Evolutionary conservation across 2,329 filamentous ascomycete species (phyloP).

Genomic region (Ophiostoma novo-ulmi): DNA sequence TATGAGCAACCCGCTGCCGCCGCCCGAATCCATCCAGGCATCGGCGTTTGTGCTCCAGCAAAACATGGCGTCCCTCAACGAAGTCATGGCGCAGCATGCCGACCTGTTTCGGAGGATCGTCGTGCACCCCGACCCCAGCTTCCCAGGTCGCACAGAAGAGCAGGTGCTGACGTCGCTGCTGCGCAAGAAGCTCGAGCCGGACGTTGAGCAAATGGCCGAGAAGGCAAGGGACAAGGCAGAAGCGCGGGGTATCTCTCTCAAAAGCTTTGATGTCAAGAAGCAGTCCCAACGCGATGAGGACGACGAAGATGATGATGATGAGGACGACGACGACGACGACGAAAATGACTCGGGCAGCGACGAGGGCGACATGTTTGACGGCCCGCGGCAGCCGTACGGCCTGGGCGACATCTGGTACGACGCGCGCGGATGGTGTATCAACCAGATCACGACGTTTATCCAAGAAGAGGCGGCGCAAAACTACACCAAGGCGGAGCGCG

Average conservation of each 20-base stretch:
- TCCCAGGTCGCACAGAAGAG: conserved; percentile 64
- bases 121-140: conserved; percentile 71
- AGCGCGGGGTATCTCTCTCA: conserved; percentile 32
- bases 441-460: conserved; percentile 38
- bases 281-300: no score
- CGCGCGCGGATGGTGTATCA: conserved; percentile 33
- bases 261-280: conserved; percentile 29
- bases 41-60: conserved; percentile 65
- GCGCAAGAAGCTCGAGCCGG: conserved; percentile 77
- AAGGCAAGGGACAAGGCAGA: conserved; percentile 51
- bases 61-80: conserved; percentile 62
- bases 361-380: conserved; percentile 39
- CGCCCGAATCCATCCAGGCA: conserved; percentile 66
- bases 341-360: conserved; percentile 33
- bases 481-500: conserved; percentile 67
- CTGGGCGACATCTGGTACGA: conserved; percentile 39
- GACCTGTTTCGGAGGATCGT: conserved; percentile 65
- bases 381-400: conserved; percentile 33
- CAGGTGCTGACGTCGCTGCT: conserved; percentile 62
- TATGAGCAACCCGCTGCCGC: conserved; percentile 60
- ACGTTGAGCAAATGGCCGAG: conserved; percentile 67
- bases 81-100: conserved; percentile 59
- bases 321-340: conserved; percentile 28
- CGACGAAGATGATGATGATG: conserved; percentile 31
- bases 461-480: conserved; percentile 53